Evolutionary conservation across 148 eudicot genomes (phyloP), one percentile per base, ranked within the genome.

Genomic region (Persicaria maculosa): DNA sequence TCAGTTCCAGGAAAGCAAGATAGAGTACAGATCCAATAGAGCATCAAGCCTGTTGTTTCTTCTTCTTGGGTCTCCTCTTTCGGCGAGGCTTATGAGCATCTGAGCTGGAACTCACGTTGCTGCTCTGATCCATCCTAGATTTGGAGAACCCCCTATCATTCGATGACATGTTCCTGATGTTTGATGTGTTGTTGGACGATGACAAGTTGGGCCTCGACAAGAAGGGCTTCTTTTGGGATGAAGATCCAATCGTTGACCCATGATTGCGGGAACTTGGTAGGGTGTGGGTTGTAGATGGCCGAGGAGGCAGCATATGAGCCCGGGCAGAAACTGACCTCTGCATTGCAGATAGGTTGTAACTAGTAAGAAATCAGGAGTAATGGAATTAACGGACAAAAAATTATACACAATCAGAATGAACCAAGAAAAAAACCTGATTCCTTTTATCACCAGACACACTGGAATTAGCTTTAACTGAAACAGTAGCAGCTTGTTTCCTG

Each of bases 41-140:
- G 11, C 45, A 17, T 61, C 77, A 74, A 59, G 50, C 81, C 83
- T 86, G 84, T 77, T 87, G 89, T 70, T 81, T 92, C 76, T 85
- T 91, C 91, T 95, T 95, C 86, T 94, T 94, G 44, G 97, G 97
- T 78, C 97, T 86, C 84, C 99, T 90, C 88, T 92, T 95, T 75
- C 99, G 89, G 72, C 80, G 78, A 17, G 90, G 90, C 74, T 92
- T 95, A 53, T 80, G 87, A 44, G 97, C 96, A 79, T 95, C 99
- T 43, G 97, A 95, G 78, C 88, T 92, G 75, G 96, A 92, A 79
- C 97, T 95, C 75, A 71, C n/a, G 40, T 31, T 31, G 40, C 40
- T 31, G 40, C 40, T 31, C 9, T 65, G 73, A 47, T 36, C 73
- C 12, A 25, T 71, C 6, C 22, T 25, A 45, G 73, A n/a, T 8